phyloP scores from a whole-genome alignment of 2,329 filamentous ascomycete species.

The Ceratocystis destructans region DNA sequence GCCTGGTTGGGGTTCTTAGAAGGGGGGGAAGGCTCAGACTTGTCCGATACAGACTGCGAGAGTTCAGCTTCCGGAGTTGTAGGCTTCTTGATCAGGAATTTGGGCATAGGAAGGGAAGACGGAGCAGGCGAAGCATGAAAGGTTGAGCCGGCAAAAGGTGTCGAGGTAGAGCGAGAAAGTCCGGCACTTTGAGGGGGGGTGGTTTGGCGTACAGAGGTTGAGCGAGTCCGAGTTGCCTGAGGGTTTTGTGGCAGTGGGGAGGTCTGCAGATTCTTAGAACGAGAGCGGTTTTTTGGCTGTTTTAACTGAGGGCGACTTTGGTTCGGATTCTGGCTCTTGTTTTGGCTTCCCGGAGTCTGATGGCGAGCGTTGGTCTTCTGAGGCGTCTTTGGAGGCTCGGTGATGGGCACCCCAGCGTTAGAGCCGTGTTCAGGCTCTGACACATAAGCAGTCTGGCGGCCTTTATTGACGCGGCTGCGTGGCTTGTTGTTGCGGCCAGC shows the following conservation, averaged over 20 bases:
- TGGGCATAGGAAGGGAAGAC: conserved; percentile 78
- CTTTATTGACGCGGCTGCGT: conserved; percentile 21
- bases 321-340: conserved; percentile 19
- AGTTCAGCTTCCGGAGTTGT: conserved; percentile 8
- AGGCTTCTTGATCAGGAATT: conserved; percentile 53
- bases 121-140: conserved; percentile 92
- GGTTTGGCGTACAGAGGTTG: conserved; percentile 13
- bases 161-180: conserved; percentile 21
- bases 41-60: conserved; percentile 28
- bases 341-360: conserved; percentile 27
- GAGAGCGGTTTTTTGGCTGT: conserved; percentile 21
- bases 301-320: conserved; percentile 21
- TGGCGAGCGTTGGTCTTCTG: conserved; percentile 27
- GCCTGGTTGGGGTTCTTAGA: background rate
- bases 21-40: background rate
- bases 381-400: conserved; percentile 33
- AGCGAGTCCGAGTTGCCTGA: conserved; percentile 29
- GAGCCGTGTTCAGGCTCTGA: conserved; percentile 40
- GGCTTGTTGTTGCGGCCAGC: conserved; percentile 31
- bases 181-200: conserved; percentile 17
- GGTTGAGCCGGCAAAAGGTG: conserved; percentile 78
- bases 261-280: conserved; percentile 21
- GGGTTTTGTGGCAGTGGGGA: conserved; percentile 34
- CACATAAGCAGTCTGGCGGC: conserved; percentile 40
- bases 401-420: conserved; percentile 2